These are phyloP conservation scores for Blastocystis sp. DNA, from an alignment of 352 stramenopile species.

Conservation along the genomic window DNA sequence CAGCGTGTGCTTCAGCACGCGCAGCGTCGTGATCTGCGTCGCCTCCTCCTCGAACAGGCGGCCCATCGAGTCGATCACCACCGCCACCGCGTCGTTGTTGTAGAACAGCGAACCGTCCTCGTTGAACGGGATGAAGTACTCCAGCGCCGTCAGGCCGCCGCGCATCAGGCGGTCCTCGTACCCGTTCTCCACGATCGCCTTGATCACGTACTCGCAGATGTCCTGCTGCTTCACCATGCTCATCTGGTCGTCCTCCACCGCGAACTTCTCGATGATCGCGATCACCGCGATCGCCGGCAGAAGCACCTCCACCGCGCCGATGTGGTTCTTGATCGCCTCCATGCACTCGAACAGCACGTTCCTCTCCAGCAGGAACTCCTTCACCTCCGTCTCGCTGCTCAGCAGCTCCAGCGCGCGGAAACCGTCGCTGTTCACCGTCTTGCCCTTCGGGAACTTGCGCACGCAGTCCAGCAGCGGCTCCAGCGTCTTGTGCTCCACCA, in stretches of 20 bases:
- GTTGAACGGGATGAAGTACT: conserved; percentile 62
- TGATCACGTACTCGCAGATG: conserved; percentile 36
- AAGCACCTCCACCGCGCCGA: conserved; percentile 8
- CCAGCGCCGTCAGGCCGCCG: conserved; percentile 14
- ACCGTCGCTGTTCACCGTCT: conserved; percentile 54
- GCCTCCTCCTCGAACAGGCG: conserved; percentile 59
- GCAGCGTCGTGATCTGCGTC: conserved; percentile 39
- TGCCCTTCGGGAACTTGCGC: conserved; percentile 48
- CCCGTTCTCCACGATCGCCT: conserved; percentile 61
- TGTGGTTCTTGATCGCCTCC: conserved; percentile 46
- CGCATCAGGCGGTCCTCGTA: conserved; percentile 56
- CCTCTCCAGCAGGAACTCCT: conserved; percentile 20
- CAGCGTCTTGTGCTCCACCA: background rate
- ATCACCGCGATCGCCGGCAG: conserved; percentile 40
- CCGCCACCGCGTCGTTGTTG: conserved; percentile 37
- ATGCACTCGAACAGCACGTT: conserved; percentile 60
- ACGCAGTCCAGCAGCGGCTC: conserved; percentile 37
- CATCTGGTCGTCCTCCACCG: conserved; percentile 36
- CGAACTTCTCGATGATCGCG: conserved; percentile 37
- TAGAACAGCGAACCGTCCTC: conserved; percentile 26
- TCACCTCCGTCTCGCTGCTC: conserved; percentile 10
- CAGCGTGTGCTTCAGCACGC: conserved; percentile 42
- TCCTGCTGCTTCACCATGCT: conserved; percentile 5
- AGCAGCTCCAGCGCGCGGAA: conserved; percentile 58
- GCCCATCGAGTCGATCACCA: conserved; percentile 64